A percentile compares a stretch with the other conserved stretches of the same genome.
These are phyloP conservation scores for Fusarium hostae DNA, from an alignment of 2,329 filamentous ascomycete species.

Conservation along the genomic window DNA sequence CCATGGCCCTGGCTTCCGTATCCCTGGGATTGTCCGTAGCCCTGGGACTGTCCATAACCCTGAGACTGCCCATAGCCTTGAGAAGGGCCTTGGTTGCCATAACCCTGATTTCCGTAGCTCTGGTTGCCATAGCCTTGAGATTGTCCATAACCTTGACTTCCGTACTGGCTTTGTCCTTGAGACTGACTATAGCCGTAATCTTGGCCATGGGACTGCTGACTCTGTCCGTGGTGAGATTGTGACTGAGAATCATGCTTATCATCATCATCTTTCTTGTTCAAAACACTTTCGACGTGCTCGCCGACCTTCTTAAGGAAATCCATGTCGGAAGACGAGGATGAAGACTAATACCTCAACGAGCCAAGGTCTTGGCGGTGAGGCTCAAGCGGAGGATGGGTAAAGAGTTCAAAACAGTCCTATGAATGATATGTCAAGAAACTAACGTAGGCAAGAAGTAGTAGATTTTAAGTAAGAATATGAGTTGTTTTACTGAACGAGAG, in stretches of 20 bases:
- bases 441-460: slow-evolving; percentile 16
- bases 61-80: background rate
- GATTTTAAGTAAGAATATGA: slow-evolving; percentile 17
- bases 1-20: background rate
- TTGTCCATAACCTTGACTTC: background rate
- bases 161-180: slow-evolving; percentile 18
- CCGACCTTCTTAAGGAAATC: slow-evolving; percentile 52
- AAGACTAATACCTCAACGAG: slow-evolving; percentile 4
- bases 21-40: background rate
- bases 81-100: background rate
- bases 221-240: slow-evolving; percentile 11
- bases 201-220: slow-evolving; percentile 11
- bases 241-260: slow-evolving; percentile 58
- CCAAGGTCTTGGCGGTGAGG: slow-evolving; percentile 2
- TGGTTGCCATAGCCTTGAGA: background rate
- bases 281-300: slow-evolving; percentile 32
- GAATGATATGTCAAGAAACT: background rate
- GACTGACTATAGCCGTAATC: slow-evolving; percentile 43
- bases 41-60: slow-evolving; percentile 1
- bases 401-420: background rate
- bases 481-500: slow-evolving; percentile 11
- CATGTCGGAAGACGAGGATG: slow-evolving; percentile 29
- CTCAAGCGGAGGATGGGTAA: background rate
- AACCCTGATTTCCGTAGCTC: too few relatives aligned
- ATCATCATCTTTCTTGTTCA: slow-evolving; percentile 52